phyloP scores from a whole-genome alignment of 164 flowering plant species.

The Stephania cephalantha region DNA sequence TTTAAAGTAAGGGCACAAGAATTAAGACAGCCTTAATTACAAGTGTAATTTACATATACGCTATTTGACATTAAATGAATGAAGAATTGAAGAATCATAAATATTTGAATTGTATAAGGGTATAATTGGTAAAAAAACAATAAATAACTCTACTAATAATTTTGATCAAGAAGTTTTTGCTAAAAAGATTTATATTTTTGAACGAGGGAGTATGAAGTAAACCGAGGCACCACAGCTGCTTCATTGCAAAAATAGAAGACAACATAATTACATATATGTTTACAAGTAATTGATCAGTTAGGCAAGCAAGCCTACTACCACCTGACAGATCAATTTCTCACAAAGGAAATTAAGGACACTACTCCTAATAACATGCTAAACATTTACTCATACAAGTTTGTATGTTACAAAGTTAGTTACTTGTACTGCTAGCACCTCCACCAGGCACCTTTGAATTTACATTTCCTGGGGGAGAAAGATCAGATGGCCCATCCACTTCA shows the following conservation, averaged over 20 bases:
- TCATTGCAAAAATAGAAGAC: background rate
- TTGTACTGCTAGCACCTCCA: background rate
- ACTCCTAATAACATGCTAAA: background rate
- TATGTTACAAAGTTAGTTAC: background rate
- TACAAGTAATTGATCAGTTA: background rate
- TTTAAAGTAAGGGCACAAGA: too few relatives aligned
- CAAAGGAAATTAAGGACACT: background rate
- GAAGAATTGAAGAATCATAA: too few relatives aligned
- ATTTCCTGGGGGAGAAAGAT: constrained; percentile 1
- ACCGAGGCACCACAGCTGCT: background rate
- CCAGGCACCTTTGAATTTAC: background rate
- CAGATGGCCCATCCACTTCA: constrained; percentile 2
- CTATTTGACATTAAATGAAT: too few relatives aligned
- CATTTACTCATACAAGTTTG: background rate
- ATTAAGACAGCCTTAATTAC: too few relatives aligned
- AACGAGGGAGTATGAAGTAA: too few relatives aligned
- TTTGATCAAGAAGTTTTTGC: too few relatives aligned
- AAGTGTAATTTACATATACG: too few relatives aligned
- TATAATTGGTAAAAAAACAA: too few relatives aligned
- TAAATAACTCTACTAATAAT: too few relatives aligned
- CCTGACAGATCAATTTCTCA: background rate
- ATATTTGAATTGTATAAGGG: too few relatives aligned
- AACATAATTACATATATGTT: background rate
- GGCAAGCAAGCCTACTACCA: background rate
- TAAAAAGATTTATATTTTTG: too few relatives aligned